Evolutionary conservation across 257 asterid species (phyloP).

Genomic region (Solanum ossicruentum): DNA sequence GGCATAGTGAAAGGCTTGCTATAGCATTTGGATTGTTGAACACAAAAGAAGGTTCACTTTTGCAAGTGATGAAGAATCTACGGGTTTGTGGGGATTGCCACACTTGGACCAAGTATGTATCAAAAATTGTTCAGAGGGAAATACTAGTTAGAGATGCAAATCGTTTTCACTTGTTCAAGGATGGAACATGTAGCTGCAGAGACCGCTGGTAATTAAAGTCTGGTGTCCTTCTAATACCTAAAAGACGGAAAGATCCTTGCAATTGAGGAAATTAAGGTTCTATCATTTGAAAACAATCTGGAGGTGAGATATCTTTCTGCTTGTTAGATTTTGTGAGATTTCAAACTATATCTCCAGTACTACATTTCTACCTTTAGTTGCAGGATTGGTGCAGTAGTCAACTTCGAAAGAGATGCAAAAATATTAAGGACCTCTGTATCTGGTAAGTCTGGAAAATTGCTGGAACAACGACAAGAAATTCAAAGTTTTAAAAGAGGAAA

Average conservation of each 20-base stretch:
- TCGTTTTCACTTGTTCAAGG: slow-evolving; percentile 44
- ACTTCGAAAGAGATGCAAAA: not conserved
- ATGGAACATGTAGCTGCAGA: slow-evolving; percentile 51
- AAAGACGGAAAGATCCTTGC: not conserved
- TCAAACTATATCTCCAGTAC: not conserved
- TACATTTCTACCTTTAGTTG: not conserved
- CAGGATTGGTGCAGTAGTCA: not conserved
- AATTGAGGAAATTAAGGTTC: not conserved
- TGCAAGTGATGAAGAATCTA: slow-evolving; percentile 53
- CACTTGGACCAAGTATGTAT: slow-evolving; percentile 43
- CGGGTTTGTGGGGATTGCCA: slow-evolving; percentile 65
- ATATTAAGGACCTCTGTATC: not conserved
- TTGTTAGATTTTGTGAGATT: not conserved
- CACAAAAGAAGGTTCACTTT: slow-evolving; percentile 39
- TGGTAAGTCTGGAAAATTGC: not conserved
- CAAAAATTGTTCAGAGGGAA: slow-evolving; percentile 34
- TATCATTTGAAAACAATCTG: not conserved
- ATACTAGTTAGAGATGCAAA: slow-evolving; percentile 56
- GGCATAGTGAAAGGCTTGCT: slow-evolving; percentile 57
- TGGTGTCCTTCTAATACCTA: not conserved
- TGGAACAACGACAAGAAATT: not conserved
- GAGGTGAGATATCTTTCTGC: not conserved
- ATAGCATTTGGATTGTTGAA: slow-evolving; percentile 44
- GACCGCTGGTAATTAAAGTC: slow-evolving; percentile 35
- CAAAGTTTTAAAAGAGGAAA: not conserved